Base-by-base conservation (phyloP, 306 rosid genomes). In the Quercus cerris region DNA sequence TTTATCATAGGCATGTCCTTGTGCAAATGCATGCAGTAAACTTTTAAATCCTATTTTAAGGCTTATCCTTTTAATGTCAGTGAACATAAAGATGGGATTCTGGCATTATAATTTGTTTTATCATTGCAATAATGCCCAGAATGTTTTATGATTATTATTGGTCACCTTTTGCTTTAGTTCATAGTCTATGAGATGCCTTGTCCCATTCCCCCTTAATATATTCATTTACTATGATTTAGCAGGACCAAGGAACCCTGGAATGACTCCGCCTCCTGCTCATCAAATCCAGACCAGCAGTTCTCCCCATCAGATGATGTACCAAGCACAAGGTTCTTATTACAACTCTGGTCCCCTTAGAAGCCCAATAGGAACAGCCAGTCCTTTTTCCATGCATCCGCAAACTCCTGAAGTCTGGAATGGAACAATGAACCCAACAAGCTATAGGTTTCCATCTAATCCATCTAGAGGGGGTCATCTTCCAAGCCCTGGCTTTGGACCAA, bases 171-270 rank as follows among this genome's bases (percentile, higher is more conserved):
- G 31, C 66, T 59, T 9, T 10, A 63, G 72, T 31, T 33, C 35
- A 8, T 35, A 67, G 66, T 59, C 33, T 23, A 35, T 33, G 52
- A 19, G 72, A 19, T 63, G 41, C 11, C 70, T 41, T 35, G 35
- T 18, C 22, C 12, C 33, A 28, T 66, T 17, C 5, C 22, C 30
- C 22, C 12, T 64, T 28, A 27, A 15, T 22, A 28, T 13, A 30
- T 75, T 56, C 64, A 15, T 68, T 70, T 23, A 30, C 22, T 61
- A 54, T 82, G 82, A 81, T 62, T 77, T 79, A 81, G 86, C 85
- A 88, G 97, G 80, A 82, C 73, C 86, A 67, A 74, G 83, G 81
- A 84, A 87, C 81, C 68, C 85, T 41, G 89, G 77, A 81, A 76
- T 84, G 89, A 51, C 79, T 73, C 85, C 74, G 66, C 67, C 87